Conservation (phyloP, 345 rosid genomes). For the Eucalyptus regnans region DNA sequence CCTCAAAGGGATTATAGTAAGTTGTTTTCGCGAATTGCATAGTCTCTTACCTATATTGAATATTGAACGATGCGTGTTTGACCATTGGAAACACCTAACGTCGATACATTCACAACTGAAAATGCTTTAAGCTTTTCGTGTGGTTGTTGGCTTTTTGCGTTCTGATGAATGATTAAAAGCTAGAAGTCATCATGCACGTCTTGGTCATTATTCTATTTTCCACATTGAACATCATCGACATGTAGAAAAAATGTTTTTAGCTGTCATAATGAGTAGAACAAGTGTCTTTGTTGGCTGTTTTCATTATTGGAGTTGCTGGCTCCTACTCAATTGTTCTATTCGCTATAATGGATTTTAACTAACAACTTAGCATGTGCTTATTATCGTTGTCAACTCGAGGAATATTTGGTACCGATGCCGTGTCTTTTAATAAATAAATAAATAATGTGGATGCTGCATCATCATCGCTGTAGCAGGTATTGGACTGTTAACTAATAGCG, state of each 20-base stretch:
- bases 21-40: not conserved
- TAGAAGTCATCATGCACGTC: not conserved
- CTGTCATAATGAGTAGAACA: not conserved
- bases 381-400: not conserved
- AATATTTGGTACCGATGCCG: not conserved
- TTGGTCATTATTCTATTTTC: not conserved
- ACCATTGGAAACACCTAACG: not conserved
- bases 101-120: not conserved
- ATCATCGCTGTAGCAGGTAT: not conserved
- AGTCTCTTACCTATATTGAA: not conserved
- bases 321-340: not conserved
- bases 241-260: not conserved
- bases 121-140: not conserved
- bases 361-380: not conserved
- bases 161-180: not conserved
- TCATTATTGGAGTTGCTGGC: not conserved
- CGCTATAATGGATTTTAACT: not conserved
- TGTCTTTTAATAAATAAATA: not conserved
- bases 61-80: not conserved
- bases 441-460: not conserved
- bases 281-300: not conserved
- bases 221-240: not conserved
- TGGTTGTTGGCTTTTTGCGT: not conserved
- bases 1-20: slow-evolving; percentile 72
- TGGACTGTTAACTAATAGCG: not conserved